Evolutionary conservation across 805 yeast species (phyloP), one percentile per base, ranked within the genome.

Genomic region (Kregervanrija pseudodelftensis): DNA sequence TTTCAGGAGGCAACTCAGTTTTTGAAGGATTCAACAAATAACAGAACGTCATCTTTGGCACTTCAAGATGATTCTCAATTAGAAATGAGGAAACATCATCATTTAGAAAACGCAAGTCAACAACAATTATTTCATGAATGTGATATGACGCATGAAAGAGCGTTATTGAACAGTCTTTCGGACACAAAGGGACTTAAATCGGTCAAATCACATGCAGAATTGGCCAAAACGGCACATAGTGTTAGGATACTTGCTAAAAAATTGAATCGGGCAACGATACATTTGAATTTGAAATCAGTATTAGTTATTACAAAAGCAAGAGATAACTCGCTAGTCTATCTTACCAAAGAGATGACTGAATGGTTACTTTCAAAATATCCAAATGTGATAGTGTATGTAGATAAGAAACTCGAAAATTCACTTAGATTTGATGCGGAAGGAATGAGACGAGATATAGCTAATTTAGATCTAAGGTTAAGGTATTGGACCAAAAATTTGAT

Each of bases 241-340:
- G 90, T 85, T 7, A 70, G 93, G 39, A 72, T 80, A 68, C 67
- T 85, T 47, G 83, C 86, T n/a, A 80, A 79, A 49, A 82, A 82
- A 59, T 64, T 85, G 34, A 72, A 79, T 43, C 77, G 78, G 51
- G 85, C 90, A 3, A 82, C 85, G 4, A 79, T 88, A 28, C 80
- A 80, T 53, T 63, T 88, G 15, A 81, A 82, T 44, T 80, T 85
- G 14, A 73, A 74, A 38, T 78, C 85, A 13, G 77, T 88, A 14
- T 73, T 88, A 79, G 77, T 88, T 11, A 89, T 89, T 14, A 88
- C 96, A n/a, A 88, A 88, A 61, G 93, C 95, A 1, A 72, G 95
- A 44, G 96, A 89, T 59, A 81, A 84, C 53, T 80, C 88, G 7
- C 66, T 89, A 42, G 79, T 85, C 7, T 80, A 77, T 55, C 66